Conservation (phyloP, 1,284 basidiomycete genomes). For the Apiotrichum sp. region DNA sequence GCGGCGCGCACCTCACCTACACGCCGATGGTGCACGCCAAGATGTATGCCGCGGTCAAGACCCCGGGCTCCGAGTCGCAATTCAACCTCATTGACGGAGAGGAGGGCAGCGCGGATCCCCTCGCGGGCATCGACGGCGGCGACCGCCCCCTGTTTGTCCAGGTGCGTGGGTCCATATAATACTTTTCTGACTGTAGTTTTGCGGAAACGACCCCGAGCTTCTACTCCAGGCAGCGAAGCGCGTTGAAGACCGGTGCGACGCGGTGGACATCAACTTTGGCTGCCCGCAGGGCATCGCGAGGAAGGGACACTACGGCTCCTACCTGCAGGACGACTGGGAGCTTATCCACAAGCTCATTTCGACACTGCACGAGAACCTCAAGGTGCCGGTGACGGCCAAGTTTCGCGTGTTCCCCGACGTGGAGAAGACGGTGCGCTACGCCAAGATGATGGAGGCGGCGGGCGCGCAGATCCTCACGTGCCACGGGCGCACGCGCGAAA, state of each 20-base stretch:
- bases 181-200: slow-evolving; percentile 55
- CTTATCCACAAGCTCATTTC: slow-evolving; percentile 73
- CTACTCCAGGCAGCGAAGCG: slow-evolving; percentile 68
- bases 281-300: slow-evolving; percentile 95
- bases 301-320: slow-evolving; percentile 80
- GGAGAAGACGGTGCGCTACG: slow-evolving; percentile 86
- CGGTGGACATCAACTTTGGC: slow-evolving; percentile 89
- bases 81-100: slow-evolving; percentile 61
- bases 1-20: slow-evolving; percentile 65
- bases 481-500: slow-evolving; percentile 84
- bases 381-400: slow-evolving; percentile 90
- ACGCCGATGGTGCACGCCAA: slow-evolving; percentile 98
- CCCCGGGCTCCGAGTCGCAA: slow-evolving; percentile 49
- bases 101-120: slow-evolving; percentile 38
- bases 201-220: slow-evolving; percentile 76
- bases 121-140: slow-evolving; percentile 44
- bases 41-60: slow-evolving; percentile 59
- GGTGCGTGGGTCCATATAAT: slow-evolving; percentile 25
- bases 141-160: slow-evolving; percentile 86
- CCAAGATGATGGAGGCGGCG: slow-evolving; percentile 86
- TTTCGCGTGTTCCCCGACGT: slow-evolving; percentile 83
- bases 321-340: slow-evolving; percentile 91
- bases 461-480: slow-evolving; percentile 94
- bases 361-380: slow-evolving; percentile 72
- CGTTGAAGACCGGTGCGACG: slow-evolving; percentile 74